Percentiles rank a stretch among this genome's conserved stretches.
Conservation (phyloP, 2,329 filamentous ascomycete genomes). For the Lanzia echinophila region DNA sequence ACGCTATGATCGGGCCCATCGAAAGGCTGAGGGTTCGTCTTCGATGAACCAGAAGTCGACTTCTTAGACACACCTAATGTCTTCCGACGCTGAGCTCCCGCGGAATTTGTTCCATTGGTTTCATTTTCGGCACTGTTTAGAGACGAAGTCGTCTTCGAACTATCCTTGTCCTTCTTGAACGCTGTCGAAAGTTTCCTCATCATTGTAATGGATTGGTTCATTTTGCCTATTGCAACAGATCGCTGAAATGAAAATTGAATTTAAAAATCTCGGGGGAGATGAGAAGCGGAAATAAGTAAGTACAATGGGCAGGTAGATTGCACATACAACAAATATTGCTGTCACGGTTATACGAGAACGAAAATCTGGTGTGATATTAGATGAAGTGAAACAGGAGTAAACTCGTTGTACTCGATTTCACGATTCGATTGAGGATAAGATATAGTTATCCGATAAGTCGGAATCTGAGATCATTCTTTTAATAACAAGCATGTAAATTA, state of each 20-base stretch:
- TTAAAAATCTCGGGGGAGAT: neutral
- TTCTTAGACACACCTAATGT: neutral
- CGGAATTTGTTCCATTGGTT: neutral
- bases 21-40: constrained; percentile 4
- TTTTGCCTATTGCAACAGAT: neutral
- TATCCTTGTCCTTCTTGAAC: constrained; percentile 14
- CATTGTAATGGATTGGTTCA: neutral
- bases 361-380: no score
- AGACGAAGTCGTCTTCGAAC: neutral
- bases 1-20: constrained; percentile 15
- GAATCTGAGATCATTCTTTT: neutral
- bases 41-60: neutral
- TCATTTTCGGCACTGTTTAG: neutral
- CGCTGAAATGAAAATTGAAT: neutral
- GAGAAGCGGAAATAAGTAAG: neutral
- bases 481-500: neutral
- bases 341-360: no score
- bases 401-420: neutral
- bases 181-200: constrained; percentile 11
- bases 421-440: no score
- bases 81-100: neutral
- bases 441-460: neutral
- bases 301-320: no score
- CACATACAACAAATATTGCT: no score
- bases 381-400: no score